phyloP scores from a whole-genome alignment of 2,329 filamentous ascomycete genomes.

The Hawksworthiomyces lignivorus region DNA sequence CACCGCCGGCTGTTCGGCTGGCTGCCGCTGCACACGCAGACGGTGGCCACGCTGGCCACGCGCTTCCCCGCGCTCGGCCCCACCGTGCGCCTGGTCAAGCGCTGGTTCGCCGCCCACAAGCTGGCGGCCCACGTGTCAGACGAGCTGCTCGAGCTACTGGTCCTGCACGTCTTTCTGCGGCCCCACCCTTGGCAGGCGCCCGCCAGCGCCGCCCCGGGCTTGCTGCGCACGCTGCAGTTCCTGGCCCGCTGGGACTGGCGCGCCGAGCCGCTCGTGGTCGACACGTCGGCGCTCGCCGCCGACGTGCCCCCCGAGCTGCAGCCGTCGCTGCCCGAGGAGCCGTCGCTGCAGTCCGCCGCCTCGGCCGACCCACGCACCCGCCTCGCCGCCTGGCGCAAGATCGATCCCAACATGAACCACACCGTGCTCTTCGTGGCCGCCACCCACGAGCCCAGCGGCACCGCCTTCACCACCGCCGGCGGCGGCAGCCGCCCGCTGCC shows the following conservation, averaged over 20 bases:
- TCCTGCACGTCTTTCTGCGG: slow-evolving; percentile 68
- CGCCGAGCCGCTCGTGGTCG: slow-evolving; percentile 70
- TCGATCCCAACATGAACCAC: slow-evolving; percentile 82
- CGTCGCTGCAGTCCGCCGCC: slow-evolving; percentile 18
- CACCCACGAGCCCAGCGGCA: slow-evolving; percentile 67
- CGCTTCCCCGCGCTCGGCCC: slow-evolving; percentile 72
- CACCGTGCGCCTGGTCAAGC: slow-evolving; percentile 76
- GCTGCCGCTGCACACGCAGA: slow-evolving; percentile 72
- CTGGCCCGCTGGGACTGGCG: slow-evolving; percentile 91
- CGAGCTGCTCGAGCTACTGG: slow-evolving; percentile 79
- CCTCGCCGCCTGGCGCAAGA: slow-evolving; percentile 76
- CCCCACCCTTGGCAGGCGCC: slow-evolving; percentile 76
- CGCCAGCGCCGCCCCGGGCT: slow-evolving; percentile 68
- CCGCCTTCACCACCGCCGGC: slow-evolving; percentile 62
- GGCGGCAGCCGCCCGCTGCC: slow-evolving; percentile 43
- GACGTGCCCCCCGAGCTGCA: slow-evolving; percentile 41
- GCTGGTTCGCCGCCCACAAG: slow-evolving; percentile 82
- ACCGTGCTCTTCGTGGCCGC: slow-evolving; percentile 76
- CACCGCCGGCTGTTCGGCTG: slow-evolving; percentile 67
- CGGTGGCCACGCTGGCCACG: slow-evolving; percentile 71
- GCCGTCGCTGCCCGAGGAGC: slow-evolving; percentile 24
- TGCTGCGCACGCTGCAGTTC: slow-evolving; percentile 71
- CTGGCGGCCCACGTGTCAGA: slow-evolving; percentile 67
- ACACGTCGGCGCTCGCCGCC: slow-evolving; percentile 48
- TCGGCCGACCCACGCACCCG: slow-evolving; percentile 38